phyloP scores from a whole-genome alignment of 768 basidiomycete genomes.

The Auriscalpium microsporum region DNA sequence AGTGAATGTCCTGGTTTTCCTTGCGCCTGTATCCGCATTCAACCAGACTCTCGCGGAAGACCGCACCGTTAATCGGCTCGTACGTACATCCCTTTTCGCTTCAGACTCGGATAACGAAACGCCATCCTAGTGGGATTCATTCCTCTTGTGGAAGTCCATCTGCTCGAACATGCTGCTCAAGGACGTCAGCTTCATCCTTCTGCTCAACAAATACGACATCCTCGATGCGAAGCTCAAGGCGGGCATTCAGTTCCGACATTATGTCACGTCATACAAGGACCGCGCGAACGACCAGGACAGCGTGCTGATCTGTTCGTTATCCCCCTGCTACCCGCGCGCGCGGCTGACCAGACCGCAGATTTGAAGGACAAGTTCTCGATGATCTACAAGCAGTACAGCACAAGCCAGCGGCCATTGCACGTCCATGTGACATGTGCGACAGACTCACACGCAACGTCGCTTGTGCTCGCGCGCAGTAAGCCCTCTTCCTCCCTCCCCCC shows the following conservation, averaged over 20 bases:
- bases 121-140: slow-evolving; percentile 38
- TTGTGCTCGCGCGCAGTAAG: slow-evolving; percentile 42
- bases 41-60: slow-evolving; percentile 58
- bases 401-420: slow-evolving; percentile 39
- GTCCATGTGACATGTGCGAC: slow-evolving; percentile 52
- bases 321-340: neutral
- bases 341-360: slow-evolving; percentile 27
- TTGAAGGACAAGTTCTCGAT: slow-evolving; percentile 41
- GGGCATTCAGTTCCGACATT: slow-evolving; percentile 45
- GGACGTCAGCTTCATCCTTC: slow-evolving; percentile 46
- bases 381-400: slow-evolving; percentile 42
- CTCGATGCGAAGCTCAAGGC: slow-evolving; percentile 43
- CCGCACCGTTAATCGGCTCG: slow-evolving; percentile 49
- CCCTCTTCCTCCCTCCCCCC: neutral
- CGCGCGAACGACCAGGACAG: slow-evolving; percentile 42
- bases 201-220: slow-evolving; percentile 59
- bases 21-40: slow-evolving; percentile 58
- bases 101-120: neutral
- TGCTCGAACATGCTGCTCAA: slow-evolving; percentile 50
- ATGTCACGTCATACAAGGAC: slow-evolving; percentile 46
- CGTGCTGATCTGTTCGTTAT: slow-evolving; percentile 43
- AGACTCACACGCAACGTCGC: slow-evolving; percentile 38
- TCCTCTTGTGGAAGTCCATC: slow-evolving; percentile 51
- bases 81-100: slow-evolving; percentile 19
- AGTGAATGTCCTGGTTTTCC: slow-evolving; percentile 61